Base-by-base conservation (phyloP, 2,329 filamentous ascomycete genomes). In the Talaromyces sp. region DNA sequence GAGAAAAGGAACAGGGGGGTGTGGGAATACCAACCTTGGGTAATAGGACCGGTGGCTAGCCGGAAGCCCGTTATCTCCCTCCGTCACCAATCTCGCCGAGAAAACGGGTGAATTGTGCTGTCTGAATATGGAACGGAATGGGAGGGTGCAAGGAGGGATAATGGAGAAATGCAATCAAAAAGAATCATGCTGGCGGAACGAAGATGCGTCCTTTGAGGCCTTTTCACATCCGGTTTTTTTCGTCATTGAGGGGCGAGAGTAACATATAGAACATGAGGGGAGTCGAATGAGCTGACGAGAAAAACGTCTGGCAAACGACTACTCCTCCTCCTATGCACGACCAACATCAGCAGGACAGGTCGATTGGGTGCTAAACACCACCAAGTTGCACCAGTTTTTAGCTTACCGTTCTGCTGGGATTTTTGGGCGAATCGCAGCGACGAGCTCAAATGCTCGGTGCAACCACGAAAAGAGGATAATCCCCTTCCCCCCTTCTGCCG, bases 361-460 rank as follows among this genome's bases (percentile, higher is more conserved):
- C 63, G 47, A 68, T 66, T 65, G 65, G 65, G 31, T 39, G 54
- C 56, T 33, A 31, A 52, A 35, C 31, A 60, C 43, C 31, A 52
- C 58, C 50, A 57, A 61, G 61, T 63, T 62, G 64, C 66, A 67
- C 66, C 50, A 63, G 41, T 57, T 60, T 64, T 64, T 62, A 61
- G 58, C 37, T 65, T 67, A 68, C 67, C 67, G 64, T 60, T 64
- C 47, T 66, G 62, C 61, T 61, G 67, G 67, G 66, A 65, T 67
- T 45, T 45, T 60, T 41, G 41, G 41, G 43, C 67, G 59, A 68
- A 68, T 68, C 59, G 65, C 61, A 67, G 48, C 43, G 60, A 50
- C 50, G 56, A 48, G 58, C 54, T 63, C 50, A 58, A 43, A 45
- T 48, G 27, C 64, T 33, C 50, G 57, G 61, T 59, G 57, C 57